Evolutionary conservation across 306 rosid species (phyloP).

Genomic region (Boehmeria nivea): DNA sequence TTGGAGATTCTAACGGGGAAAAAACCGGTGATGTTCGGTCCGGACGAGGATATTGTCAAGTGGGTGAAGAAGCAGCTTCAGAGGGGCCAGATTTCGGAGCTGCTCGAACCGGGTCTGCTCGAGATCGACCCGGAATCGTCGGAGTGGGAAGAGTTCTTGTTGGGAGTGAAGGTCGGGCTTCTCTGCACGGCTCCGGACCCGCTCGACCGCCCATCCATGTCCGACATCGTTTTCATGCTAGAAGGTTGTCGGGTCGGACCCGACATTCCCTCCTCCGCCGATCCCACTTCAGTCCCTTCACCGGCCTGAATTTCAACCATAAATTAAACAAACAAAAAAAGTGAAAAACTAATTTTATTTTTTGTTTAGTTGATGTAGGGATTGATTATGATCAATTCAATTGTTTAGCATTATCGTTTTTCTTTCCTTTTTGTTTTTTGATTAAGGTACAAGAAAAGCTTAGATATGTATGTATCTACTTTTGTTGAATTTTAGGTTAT

Average conservation of each 20-base stretch:
- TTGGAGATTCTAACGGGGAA: constrained; percentile 75
- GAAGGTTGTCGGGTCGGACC: constrained; percentile 86
- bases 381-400: constrained; percentile 5
- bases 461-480: not conserved
- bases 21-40: constrained; percentile 68
- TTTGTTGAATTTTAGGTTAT: not conserved
- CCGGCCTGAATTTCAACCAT: constrained; percentile 33
- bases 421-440: not conserved
- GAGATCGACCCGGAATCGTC: constrained; percentile 83
- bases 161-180: constrained; percentile 74
- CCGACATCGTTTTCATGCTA: constrained; percentile 84
- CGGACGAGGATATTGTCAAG: constrained; percentile 76
- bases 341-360: not conserved
- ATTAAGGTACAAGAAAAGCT: not conserved
- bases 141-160: constrained; percentile 82
- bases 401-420: constrained; percentile 8
- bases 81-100: constrained; percentile 56
- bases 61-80: constrained; percentile 83
- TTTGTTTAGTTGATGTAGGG: no score
- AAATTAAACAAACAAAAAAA: no score
- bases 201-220: constrained; percentile 69
- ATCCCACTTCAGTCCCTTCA: constrained; percentile 70
- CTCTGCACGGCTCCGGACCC: constrained; percentile 86
- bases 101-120: constrained; percentile 76
- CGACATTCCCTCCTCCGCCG: constrained; percentile 80